A percentile compares a stretch with the other conserved stretches of the same genome.
phyloP scores from a whole-genome alignment of 2,329 filamentous ascomycete species.

The Talaromyces verruculosus region DNA sequence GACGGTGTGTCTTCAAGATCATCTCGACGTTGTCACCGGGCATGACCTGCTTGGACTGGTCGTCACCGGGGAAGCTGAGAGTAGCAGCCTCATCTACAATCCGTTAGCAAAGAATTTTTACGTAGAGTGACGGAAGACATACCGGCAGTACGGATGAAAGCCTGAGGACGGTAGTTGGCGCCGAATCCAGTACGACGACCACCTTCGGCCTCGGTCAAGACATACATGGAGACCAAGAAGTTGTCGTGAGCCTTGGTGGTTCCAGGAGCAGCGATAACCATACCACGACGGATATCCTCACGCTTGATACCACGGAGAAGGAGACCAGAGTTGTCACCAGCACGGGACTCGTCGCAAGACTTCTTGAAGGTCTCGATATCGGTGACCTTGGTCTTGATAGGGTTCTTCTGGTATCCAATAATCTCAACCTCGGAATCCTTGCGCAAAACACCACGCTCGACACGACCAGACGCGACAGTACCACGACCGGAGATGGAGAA shows the following conservation, averaged over 20 bases:
- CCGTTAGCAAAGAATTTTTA: neutral
- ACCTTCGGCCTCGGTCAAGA: slow-evolving; percentile 96
- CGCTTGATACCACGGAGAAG: slow-evolving; percentile 93
- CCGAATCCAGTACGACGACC: slow-evolving; percentile 94
- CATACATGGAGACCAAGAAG: slow-evolving; percentile 95
- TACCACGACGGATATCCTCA: slow-evolving; percentile 90
- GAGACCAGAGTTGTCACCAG: slow-evolving; percentile 97
- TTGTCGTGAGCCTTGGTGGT: slow-evolving; percentile 82
- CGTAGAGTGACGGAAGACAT: slow-evolving; percentile 45
- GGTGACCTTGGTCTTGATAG: slow-evolving; percentile 98
- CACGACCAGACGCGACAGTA: slow-evolving; percentile 94
- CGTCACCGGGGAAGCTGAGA: slow-evolving; percentile 83
- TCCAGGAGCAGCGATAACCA: slow-evolving; percentile 86
- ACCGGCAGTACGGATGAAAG: slow-evolving; percentile 92
- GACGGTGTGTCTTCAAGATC: slow-evolving; percentile 80
- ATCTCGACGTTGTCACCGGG: slow-evolving; percentile 99
- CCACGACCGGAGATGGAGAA: slow-evolving; percentile 91
- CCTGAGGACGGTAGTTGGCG: slow-evolving; percentile 94
- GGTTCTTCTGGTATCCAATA: slow-evolving; percentile 75
- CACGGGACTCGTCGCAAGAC: slow-evolving; percentile 92
- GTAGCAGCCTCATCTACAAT: slow-evolving; percentile 63
- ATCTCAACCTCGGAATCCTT: slow-evolving; percentile 93
- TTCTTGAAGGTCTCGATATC: slow-evolving; percentile 99
- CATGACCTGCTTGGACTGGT: slow-evolving; percentile 83
- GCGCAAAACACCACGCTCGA: slow-evolving; percentile 93